A percentile compares a stretch with the other conserved stretches of the same genome.
These are phyloP conservation scores for Noccaea bulbosa DNA, from an alignment of 345 rosid genomes.

Conservation along the genomic window DNA sequence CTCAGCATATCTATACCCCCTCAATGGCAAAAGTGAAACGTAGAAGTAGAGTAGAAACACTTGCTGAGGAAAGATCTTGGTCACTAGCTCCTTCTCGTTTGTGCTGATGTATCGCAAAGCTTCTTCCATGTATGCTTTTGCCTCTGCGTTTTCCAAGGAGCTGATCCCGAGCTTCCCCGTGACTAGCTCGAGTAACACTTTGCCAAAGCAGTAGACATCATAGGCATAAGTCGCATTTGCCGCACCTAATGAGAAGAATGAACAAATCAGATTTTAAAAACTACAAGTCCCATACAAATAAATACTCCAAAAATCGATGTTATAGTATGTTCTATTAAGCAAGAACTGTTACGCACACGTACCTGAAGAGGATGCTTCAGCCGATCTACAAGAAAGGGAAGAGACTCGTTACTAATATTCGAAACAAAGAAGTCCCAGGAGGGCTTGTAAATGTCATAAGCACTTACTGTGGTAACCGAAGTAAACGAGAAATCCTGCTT, in stretches of 20 bases:
- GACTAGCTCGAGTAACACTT: slow-evolving; percentile 91
- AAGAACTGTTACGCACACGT: slow-evolving; percentile 14
- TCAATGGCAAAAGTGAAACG: no score
- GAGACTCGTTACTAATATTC: no score
- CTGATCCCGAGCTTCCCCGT: slow-evolving; percentile 94
- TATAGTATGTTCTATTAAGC: not conserved
- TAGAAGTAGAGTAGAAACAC: no score
- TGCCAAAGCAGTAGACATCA: slow-evolving; percentile 95
- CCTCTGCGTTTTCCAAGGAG: slow-evolving; percentile 59
- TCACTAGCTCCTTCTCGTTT: slow-evolving; percentile 89
- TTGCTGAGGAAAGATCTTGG: slow-evolving; percentile 83
- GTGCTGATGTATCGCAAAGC: slow-evolving; percentile 74
- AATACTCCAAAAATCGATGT: not conserved
- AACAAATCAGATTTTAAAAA: slow-evolving; percentile 14
- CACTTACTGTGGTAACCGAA: slow-evolving; percentile 93
- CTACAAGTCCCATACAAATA: not conserved
- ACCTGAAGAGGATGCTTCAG: slow-evolving; percentile 82
- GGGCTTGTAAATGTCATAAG: slow-evolving; percentile 8
- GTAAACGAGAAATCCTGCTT: slow-evolving; percentile 81
- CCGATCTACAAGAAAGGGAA: slow-evolving; percentile 87
- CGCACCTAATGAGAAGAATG: slow-evolving; percentile 49
- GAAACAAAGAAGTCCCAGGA: not conserved
- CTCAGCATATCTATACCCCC: no score
- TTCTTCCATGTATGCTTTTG: slow-evolving; percentile 77
- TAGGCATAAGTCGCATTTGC: slow-evolving; percentile 66